These are phyloP conservation scores for Alisma plantagoaquatica DNA, from an alignment of 106 monocot genomes.

Conservation along the genomic window DNA sequence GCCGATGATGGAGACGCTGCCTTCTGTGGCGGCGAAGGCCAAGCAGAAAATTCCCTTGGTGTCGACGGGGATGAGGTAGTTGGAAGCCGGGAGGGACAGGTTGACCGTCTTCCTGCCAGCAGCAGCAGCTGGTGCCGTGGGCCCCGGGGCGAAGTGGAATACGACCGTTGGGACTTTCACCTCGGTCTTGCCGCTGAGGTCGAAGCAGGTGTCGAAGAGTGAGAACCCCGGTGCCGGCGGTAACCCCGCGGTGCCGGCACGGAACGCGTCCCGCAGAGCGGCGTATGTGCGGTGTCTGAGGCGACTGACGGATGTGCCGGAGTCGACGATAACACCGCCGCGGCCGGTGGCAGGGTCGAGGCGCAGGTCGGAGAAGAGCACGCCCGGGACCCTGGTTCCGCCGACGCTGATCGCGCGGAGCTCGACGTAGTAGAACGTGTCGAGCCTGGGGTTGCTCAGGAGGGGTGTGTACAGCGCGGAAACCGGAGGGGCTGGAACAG, in stretches of 20 bases:
- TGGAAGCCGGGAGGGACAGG: slow-evolving; percentile 10
- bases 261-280: slow-evolving; percentile 22
- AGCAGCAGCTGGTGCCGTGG: too few relatives aligned
- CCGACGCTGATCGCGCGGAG: slow-evolving; percentile 19
- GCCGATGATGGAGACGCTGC: slow-evolving; percentile 7
- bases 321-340: slow-evolving; percentile 27
- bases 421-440: slow-evolving; percentile 28
- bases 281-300: slow-evolving; percentile 11
- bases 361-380: slow-evolving; percentile 9
- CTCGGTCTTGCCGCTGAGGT: slow-evolving; percentile 11
- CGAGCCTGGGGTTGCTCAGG: slow-evolving; percentile 11
- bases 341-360: slow-evolving; percentile 18
- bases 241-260: slow-evolving; percentile 9
- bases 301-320: slow-evolving; percentile 22
- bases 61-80: slow-evolving; percentile 8
- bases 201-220: slow-evolving; percentile 22
- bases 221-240: slow-evolving; percentile 10
- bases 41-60: slow-evolving; percentile 6
- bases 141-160: slow-evolving; percentile 21
- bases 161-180: slow-evolving; percentile 26
- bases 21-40: slow-evolving; percentile 8
- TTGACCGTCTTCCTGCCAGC: too few relatives aligned
- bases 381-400: slow-evolving; percentile 10
- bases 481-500: slow-evolving; percentile 1
- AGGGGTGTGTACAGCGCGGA: slow-evolving; percentile 8